A percentile compares a stretch with the other conserved stretches of the same genome.
phyloP scores from a whole-genome alignment of 129 eudicot genomes.

The Saposhnikovia divaricata region DNA sequence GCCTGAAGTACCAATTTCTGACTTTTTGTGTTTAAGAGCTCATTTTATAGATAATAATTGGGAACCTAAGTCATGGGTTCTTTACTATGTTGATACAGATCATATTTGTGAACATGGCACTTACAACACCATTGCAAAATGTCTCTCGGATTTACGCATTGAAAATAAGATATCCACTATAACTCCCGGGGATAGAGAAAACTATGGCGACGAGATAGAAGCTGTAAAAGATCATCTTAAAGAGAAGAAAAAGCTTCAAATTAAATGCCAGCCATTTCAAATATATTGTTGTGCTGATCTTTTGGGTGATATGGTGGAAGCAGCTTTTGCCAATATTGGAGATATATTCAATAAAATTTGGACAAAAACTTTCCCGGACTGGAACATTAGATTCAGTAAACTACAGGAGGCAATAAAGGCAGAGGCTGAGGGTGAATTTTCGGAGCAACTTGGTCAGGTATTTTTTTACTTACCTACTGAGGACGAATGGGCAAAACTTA shows the following conservation, averaged over 20 bases:
- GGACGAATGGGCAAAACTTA: conserved; percentile 23
- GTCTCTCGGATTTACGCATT: conserved; percentile 18
- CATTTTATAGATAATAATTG: conserved; percentile 30
- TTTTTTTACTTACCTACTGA: conserved; percentile 5
- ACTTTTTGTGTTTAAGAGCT: background rate
- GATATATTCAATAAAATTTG: conserved; percentile 13
- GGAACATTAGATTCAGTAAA: conserved; percentile 8
- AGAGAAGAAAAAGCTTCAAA: conserved; percentile 6
- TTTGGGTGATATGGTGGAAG: conserved; percentile 10
- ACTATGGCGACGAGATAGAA: background rate
- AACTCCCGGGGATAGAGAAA: background rate
- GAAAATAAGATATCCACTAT: conserved; percentile 15
- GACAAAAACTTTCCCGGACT: background rate
- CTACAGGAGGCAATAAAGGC: conserved; percentile 8
- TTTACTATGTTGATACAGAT: background rate
- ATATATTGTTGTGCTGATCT: conserved; percentile 13
- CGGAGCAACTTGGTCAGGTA: background rate
- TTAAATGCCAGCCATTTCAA: conserved; percentile 15
- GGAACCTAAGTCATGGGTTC: conserved; percentile 19
- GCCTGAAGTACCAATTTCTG: too few relatives aligned
- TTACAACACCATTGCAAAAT: background rate
- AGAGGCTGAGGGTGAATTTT: conserved; percentile 11
- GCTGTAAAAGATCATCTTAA: conserved; percentile 6
- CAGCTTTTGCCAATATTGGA: conserved; percentile 10
- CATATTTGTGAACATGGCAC: background rate